A percentile compares a stretch with the other conserved stretches of the same genome.
phyloP scores from a whole-genome alignment of 1,284 basidiomycete species.

The Cryptococcus sp. region DNA sequence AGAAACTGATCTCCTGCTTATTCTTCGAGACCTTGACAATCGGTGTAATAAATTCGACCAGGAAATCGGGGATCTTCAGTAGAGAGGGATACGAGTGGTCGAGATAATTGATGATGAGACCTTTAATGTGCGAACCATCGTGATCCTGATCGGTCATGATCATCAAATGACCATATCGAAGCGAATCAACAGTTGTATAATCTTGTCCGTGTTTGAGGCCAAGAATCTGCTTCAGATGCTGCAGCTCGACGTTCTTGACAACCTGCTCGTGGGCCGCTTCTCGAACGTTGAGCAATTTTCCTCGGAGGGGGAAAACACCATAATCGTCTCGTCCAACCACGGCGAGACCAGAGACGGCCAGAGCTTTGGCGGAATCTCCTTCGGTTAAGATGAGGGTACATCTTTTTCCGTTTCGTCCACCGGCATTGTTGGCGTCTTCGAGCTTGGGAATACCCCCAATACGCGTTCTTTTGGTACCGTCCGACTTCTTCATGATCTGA shows the following conservation, averaged over 20 bases:
- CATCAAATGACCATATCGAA: slow-evolving; percentile 96
- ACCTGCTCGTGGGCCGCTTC: slow-evolving; percentile 95
- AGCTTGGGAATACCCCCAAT: slow-evolving; percentile 90
- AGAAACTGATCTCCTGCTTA: slow-evolving; percentile 79
- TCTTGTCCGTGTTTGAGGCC: slow-evolving; percentile 91
- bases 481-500: slow-evolving; percentile 91
- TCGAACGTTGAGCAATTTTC: slow-evolving; percentile 95
- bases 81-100: slow-evolving; percentile 97
- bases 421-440: slow-evolving; percentile 97
- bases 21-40: slow-evolving; percentile 92
- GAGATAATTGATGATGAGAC: slow-evolving; percentile 95
- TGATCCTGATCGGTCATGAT: slow-evolving; percentile 99
- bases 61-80: slow-evolving; percentile 83
- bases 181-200: slow-evolving; percentile 65
- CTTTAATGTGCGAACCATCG: slow-evolving; percentile 99
- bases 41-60: slow-evolving; percentile 98
- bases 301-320: slow-evolving; percentile 95
- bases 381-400: slow-evolving; percentile 98
- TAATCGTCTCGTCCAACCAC: slow-evolving; percentile 96
- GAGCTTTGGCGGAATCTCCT: slow-evolving; percentile 97
- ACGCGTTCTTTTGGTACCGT: slow-evolving; percentile 85
- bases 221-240: slow-evolving; percentile 97
- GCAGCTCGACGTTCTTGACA: slow-evolving; percentile 96
- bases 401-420: slow-evolving; percentile 69
- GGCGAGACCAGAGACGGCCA: slow-evolving; percentile 89